Evolutionary conservation across 2,329 filamentous ascomycete species (phyloP), one percentile per base, ranked within the genome.

Genomic region (Colletotrichum sp.): DNA sequence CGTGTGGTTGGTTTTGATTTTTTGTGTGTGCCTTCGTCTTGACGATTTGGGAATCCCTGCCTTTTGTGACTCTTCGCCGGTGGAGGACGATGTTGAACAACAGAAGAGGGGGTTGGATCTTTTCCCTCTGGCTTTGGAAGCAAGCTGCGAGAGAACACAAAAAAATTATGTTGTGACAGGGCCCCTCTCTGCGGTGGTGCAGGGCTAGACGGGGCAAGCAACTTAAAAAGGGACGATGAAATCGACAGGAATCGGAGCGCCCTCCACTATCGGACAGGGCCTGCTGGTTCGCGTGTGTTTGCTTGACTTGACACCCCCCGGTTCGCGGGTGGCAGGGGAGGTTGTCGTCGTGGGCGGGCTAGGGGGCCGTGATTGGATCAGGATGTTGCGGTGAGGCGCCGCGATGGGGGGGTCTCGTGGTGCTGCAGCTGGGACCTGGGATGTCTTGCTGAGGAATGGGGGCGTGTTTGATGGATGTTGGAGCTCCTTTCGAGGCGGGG

Each of bases 391-490:
- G 73, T 75, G 73, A 75, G 69, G 59, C 69, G 73, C 69, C 73
- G 10, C 12, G 55, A 70, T 55, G 13, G 73, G 56, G 18, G 71
- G 43, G 73, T 68, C 73, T 73, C 69, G 73, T 75, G 73, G 73
- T 68, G 69, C 69, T 63, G 69, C 69, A 75, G 56, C 73, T 62
- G 69, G 73, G 73, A 75, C 73, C 73, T 71, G 62, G 73, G 73
- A 75, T 75, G 73, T 75, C 73, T 75, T 75, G 73, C 73, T 72
- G 69, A 72, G 73, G 73, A 75, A 75, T 75, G 73, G 64, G 58
- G 67, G 43, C 10, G 43, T 52, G 18, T 52, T 52, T 52, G 43
- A 52, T 52, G 61, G 36, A 63, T 36, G 32, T 63, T 34, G 34
- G 70, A 63, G 34, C 43, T 52, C 43, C 43, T 52, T 13, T 36